A percentile compares a stretch with the other conserved stretches of the same genome.
Conservation (phyloP, 441 rosid genomes). For the Adansonia grandidieri region DNA sequence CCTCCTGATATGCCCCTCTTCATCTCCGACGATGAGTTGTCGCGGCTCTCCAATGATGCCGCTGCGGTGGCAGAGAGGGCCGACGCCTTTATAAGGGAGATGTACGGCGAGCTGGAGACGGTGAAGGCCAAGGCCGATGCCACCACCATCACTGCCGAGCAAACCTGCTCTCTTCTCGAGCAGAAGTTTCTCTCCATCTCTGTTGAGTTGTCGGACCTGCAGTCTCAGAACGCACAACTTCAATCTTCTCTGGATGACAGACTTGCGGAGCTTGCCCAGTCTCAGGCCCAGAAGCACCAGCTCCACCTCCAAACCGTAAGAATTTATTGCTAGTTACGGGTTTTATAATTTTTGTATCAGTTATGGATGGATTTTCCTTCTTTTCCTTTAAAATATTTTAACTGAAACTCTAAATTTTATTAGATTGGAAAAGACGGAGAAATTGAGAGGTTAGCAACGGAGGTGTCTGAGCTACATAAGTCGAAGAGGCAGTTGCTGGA, state of each 20-base stretch:
- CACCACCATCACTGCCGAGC: conserved; percentile 89
- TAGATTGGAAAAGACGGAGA: conserved; percentile 91
- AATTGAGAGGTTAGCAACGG: conserved; percentile 66
- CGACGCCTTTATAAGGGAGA: conserved; percentile 65
- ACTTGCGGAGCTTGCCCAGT: conserved; percentile 66
- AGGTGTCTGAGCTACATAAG: conserved; percentile 74
- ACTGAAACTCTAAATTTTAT: not conserved
- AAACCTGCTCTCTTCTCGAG: conserved; percentile 91
- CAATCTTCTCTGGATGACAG: conserved; percentile 74
- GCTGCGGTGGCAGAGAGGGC: conserved; percentile 75
- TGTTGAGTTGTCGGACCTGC: conserved; percentile 62
- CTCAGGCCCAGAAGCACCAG: conserved; percentile 83
- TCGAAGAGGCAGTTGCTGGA: conserved; percentile 88
- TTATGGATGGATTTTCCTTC: not conserved
- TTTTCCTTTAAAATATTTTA: not conserved
- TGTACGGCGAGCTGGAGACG: conserved; percentile 67
- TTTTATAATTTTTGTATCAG: not conserved
- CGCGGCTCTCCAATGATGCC: conserved; percentile 63
- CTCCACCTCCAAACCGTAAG: conserved; percentile 73
- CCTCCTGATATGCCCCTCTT: conserved; percentile 62
- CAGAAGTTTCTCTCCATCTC: conserved; percentile 86
- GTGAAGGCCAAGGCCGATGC: conserved; percentile 89
- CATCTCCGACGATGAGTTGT: conserved; percentile 87
- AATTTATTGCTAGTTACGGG: conserved; percentile 8
- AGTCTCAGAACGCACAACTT: conserved; percentile 66